Base-by-base conservation (phyloP, 2,329 filamentous ascomycete species). In the Sporothrix brasiliensis region DNA sequence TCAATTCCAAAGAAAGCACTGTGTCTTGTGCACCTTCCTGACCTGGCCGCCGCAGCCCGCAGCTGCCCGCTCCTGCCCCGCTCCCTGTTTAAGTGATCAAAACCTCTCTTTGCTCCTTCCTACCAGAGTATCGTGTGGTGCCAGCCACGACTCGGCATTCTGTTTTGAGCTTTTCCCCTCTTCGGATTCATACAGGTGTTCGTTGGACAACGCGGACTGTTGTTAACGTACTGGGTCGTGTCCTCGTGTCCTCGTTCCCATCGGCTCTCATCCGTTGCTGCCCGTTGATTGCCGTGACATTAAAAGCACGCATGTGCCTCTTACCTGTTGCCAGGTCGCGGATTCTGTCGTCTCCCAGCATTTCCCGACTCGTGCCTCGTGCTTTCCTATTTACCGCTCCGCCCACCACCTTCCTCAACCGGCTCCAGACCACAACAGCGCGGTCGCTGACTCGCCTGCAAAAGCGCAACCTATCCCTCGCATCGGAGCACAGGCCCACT, bases 341-440 rank as follows among this genome's bases (percentile, higher is more conserved):
- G 21, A 65, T 54, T 27, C 58, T 71, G 47, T 67, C 27, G 44
- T 63, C 60, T 19, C 13, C 61, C 41, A 49, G 19, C 24, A 27
- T 6, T 49, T 50, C 53, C 19, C 61, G 60, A 67, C 52, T 47
- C 44, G 52, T 69, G 70, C 58, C 61, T 69, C 67, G 70, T 67
- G 61, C 61, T 50, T 24, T 49, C 44, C 58, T 19, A 24, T 52
- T 58, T 21, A 11, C 67, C 49, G 27, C 65, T 52, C 30, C 54
- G 21, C 49, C 66, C 14, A 41, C 66, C 39, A 7, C 63, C 63
- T 52, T 52, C 47, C 27, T 53, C 11, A 13, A 14, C n/a, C 65
- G n/a, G n/a, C 16, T 7, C 39, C 47, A 66, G 24, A 14, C 34
- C 14, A 39, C 5, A 27, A 21, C 58, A 47, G n/a, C 58, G 5